Percentiles rank a stretch among this genome's conserved stretches.
Conservation (phyloP, 305 asterid genomes). For the Lippia alba region DNA sequence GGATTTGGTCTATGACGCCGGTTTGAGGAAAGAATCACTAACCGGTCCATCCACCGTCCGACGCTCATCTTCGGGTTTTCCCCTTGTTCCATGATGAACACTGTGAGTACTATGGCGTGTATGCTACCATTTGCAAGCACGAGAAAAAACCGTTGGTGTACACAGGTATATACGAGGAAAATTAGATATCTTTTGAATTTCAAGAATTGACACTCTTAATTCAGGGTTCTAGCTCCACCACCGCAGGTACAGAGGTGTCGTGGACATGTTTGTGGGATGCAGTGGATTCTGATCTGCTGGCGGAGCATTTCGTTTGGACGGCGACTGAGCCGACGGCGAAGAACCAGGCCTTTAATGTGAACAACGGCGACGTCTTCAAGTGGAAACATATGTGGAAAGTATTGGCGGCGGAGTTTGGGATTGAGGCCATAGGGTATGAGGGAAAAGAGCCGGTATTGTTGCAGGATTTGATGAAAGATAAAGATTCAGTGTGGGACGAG, state of each 20-base stretch:
- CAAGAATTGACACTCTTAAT: no score
- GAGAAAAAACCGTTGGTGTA: constrained; percentile 55
- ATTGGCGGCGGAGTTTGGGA: constrained; percentile 52
- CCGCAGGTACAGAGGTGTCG: constrained; percentile 42
- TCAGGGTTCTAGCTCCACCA: no score
- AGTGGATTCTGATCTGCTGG: constrained; percentile 63
- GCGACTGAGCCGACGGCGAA: constrained; percentile 49
- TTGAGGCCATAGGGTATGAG: constrained; percentile 57
- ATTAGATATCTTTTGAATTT: no score
- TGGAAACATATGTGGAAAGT: constrained; percentile 72
- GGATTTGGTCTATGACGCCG: constrained; percentile 48
- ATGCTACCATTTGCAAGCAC: constrained; percentile 69
- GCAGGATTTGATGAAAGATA: constrained; percentile 66
- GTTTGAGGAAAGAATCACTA: constrained; percentile 27
- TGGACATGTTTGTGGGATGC: constrained; percentile 58
- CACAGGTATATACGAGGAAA: no score
- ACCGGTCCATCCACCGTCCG: constrained; percentile 69
- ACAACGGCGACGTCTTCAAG: constrained; percentile 69
- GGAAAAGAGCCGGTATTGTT: constrained; percentile 54
- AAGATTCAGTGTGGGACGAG: constrained; percentile 64
- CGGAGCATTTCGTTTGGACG: constrained; percentile 77
- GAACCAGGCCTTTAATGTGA: constrained; percentile 55
- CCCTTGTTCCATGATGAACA: constrained; percentile 66
- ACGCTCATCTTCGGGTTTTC: constrained; percentile 66
- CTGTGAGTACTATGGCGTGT: constrained; percentile 61